phyloP scores from a whole-genome alignment of 2,329 filamentous ascomycete genomes.

The Xylaria sp. region DNA sequence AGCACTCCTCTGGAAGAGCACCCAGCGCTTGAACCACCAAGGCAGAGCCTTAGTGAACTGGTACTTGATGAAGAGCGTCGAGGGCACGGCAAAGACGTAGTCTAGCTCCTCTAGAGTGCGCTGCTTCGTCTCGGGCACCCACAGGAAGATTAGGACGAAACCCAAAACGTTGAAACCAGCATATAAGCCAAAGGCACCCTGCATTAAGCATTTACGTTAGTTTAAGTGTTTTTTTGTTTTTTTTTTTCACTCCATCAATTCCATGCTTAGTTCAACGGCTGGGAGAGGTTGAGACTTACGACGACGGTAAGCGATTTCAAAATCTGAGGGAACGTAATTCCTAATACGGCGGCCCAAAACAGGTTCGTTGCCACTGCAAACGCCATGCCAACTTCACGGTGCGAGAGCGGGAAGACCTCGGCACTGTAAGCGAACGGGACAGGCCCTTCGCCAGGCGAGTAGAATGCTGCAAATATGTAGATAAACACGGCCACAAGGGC shows the following conservation, averaged over 20 bases:
- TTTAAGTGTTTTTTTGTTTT: no score
- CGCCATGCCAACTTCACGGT: slow-evolving; percentile 76
- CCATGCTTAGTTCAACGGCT: not conserved
- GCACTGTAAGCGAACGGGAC: slow-evolving; percentile 75
- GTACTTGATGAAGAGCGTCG: slow-evolving; percentile 53
- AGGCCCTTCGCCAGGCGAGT: slow-evolving; percentile 72
- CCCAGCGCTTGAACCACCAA: slow-evolving; percentile 52
- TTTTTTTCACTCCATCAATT: not conserved
- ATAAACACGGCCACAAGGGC: slow-evolving; percentile 67
- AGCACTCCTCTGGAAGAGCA: slow-evolving; percentile 47
- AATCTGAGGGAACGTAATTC: slow-evolving; percentile 70
- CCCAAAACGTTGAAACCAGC: slow-evolving; percentile 60
- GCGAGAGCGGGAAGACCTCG: slow-evolving; percentile 75
- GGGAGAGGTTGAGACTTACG: slow-evolving; percentile 27
- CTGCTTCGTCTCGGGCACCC: slow-evolving; percentile 62
- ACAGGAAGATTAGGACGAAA: slow-evolving; percentile 58
- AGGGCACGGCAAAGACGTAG: slow-evolving; percentile 58
- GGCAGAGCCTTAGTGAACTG: slow-evolving; percentile 53
- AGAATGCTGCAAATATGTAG: slow-evolving; percentile 69
- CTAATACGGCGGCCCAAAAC: slow-evolving; percentile 67
- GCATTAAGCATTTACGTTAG: slow-evolving; percentile 9
- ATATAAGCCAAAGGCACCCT: slow-evolving; percentile 59
- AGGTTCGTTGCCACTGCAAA: slow-evolving; percentile 74
- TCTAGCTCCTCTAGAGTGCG: slow-evolving; percentile 62
- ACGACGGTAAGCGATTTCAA: slow-evolving; percentile 56